Evolutionary conservation across 768 basidiomycete genomes (phyloP).

Genomic region (Tylopilus felleus): DNA sequence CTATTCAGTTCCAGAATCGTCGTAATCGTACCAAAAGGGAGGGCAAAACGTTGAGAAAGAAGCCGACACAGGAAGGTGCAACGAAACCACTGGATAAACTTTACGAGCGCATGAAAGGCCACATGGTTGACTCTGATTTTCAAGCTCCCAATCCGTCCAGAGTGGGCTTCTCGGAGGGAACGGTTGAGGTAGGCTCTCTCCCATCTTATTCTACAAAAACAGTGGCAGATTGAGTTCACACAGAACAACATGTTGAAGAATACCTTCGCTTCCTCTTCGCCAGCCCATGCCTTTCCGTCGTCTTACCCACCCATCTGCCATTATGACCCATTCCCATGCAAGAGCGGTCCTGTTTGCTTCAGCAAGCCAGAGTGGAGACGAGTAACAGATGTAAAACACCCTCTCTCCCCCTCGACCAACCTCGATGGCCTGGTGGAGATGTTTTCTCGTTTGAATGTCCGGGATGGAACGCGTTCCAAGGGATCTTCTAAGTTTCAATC

Average conservation of each 20-base stretch:
- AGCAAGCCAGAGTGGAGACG: conserved; percentile 9
- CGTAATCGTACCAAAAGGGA: conserved; percentile 9
- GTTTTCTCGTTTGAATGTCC: conserved; percentile 17
- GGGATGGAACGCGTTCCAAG: conserved; percentile 3
- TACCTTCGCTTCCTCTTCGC: neutral
- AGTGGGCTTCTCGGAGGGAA: neutral
- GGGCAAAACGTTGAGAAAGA: neutral
- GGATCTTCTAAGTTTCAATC: neutral
- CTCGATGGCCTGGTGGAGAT: conserved; percentile 8
- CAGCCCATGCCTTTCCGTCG: conserved; percentile 16
- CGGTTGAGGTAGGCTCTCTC: neutral
- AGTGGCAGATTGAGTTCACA: neutral
- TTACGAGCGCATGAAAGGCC: neutral
- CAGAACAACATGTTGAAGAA: neutral
- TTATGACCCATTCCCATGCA: conserved; percentile 21
- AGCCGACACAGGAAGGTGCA: neutral
- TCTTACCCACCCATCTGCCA: conserved; percentile 12
- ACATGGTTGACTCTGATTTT: neutral
- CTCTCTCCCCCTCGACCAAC: neutral
- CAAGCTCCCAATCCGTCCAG: neutral
- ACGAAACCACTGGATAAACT: neutral
- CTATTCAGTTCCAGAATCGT: conserved; percentile 14
- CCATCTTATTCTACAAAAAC: too few relatives aligned
- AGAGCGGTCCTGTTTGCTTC: neutral
- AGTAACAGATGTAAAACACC: neutral